Conservation (phyloP, 208 protist species). For the Naegleria fowleri region DNA sequence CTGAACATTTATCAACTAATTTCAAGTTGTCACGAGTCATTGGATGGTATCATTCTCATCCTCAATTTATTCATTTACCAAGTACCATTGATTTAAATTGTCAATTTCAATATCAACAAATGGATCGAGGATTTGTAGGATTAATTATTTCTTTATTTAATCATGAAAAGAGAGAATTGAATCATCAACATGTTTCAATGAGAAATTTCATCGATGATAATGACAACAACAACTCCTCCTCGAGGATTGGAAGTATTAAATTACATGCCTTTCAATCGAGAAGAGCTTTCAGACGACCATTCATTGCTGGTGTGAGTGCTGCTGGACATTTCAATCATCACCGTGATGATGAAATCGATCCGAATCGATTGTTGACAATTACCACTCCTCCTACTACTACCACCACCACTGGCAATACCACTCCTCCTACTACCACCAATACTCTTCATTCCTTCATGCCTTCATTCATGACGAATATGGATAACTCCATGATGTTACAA, state of each 20-base stretch:
- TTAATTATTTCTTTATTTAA: conserved; percentile 74
- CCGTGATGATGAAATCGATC: no score
- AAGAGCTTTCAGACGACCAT: neutral
- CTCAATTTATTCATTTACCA: conserved; percentile 61
- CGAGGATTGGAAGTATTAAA: neutral
- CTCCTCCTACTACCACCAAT: no score
- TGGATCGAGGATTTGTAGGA: conserved; percentile 68
- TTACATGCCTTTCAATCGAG: neutral
- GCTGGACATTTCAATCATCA: no score
- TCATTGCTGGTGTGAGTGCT: no score
- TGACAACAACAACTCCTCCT: no score
- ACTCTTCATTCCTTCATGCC: neutral
- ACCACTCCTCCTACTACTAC: no score
- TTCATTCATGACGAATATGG: no score
- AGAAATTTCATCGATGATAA: no score
- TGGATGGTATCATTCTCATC: conserved; percentile 79
- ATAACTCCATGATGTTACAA: neutral
- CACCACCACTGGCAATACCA: no score
- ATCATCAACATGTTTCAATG: neutral
- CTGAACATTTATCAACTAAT: conserved; percentile 48
- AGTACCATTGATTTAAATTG: conserved; percentile 60
- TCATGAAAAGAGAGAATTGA: neutral
- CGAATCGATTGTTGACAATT: no score
- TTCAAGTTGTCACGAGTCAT: no score
- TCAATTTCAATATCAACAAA: conserved; percentile 63